Percentiles rank a stretch among this genome's conserved stretches.
Conservation (phyloP, 208 protist genomes). For the Chromosphaera perkinsii region DNA sequence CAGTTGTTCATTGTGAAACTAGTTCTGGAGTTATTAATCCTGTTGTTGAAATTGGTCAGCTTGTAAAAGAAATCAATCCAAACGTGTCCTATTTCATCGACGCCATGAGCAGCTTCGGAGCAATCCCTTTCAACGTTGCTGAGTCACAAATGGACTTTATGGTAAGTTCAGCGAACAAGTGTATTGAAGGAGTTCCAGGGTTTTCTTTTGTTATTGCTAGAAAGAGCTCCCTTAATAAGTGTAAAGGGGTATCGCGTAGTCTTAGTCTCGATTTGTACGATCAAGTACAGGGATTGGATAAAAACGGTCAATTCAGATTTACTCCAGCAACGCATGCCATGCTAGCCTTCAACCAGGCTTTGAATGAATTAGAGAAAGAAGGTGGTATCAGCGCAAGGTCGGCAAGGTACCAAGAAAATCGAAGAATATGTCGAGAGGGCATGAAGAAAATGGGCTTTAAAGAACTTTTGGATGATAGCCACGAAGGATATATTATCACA, state of each 20-base stretch:
- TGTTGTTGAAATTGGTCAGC: slow-evolving; percentile 55
- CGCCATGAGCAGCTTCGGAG: slow-evolving; percentile 73
- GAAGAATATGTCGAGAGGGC: not conserved
- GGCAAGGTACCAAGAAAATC: slow-evolving; percentile 58
- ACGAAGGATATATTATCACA: slow-evolving; percentile 66
- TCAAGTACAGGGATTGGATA: slow-evolving; percentile 51
- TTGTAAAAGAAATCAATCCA: slow-evolving; percentile 53
- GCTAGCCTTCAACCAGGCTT: slow-evolving; percentile 67
- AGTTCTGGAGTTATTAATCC: slow-evolving; percentile 78
- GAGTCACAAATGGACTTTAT: slow-evolving; percentile 58
- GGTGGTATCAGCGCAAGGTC: slow-evolving; percentile 58
- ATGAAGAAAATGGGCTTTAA: not conserved
- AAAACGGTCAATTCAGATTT: slow-evolving; percentile 36
- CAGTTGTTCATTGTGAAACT: slow-evolving; percentile 75
- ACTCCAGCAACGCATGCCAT: slow-evolving; percentile 73
- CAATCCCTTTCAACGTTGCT: slow-evolving; percentile 51
- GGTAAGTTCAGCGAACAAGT: slow-evolving; percentile 71
- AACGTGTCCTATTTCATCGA: slow-evolving; percentile 70
- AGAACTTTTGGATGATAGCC: not conserved
- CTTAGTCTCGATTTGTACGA: slow-evolving; percentile 65
- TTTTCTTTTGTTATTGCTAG: slow-evolving; percentile 65
- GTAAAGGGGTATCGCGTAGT: slow-evolving; percentile 58
- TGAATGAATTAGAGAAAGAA: slow-evolving; percentile 66
- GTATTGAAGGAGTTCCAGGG: slow-evolving; percentile 75
- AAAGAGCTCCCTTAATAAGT: slow-evolving; percentile 45